phyloP scores from a whole-genome alignment of 176 grass and related monocot genomes.

The Dendrocalamus sinicus region DNA sequence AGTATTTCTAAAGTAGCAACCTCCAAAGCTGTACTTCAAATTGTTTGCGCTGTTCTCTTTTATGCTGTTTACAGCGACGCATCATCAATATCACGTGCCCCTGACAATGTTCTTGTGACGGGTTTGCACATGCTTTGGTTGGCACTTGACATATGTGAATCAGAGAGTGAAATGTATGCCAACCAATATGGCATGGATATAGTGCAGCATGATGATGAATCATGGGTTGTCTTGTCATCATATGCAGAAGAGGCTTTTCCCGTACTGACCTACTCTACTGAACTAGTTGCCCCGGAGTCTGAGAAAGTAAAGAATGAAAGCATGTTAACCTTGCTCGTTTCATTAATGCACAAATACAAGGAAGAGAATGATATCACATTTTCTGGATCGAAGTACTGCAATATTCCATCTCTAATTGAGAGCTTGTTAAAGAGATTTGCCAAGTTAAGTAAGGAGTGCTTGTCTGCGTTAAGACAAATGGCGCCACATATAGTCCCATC shows the following conservation, averaged over 20 bases:
- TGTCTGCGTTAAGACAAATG: constrained; percentile 65
- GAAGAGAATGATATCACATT: constrained; percentile 70
- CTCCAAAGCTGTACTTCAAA: constrained; percentile 75
- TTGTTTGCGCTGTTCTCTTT: constrained; percentile 81
- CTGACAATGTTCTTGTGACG: constrained; percentile 88
- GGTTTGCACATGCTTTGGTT: constrained; percentile 85
- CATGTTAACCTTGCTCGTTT: constrained; percentile 74
- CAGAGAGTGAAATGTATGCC: constrained; percentile 46
- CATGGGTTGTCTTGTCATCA: constrained; percentile 57
- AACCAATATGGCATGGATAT: constrained; percentile 51
- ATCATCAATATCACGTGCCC: constrained; percentile 63
- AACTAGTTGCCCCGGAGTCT: constrained; percentile 58
- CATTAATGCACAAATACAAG: constrained; percentile 81
- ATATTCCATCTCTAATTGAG: constrained; percentile 85
- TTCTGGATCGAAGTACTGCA: constrained; percentile 81
- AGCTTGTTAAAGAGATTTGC: constrained; percentile 85
- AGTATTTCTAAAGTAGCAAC: constrained; percentile 80
- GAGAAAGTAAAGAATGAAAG: constrained; percentile 67
- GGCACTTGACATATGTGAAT: constrained; percentile 86
- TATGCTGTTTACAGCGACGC: constrained; percentile 62
- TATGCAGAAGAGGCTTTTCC: constrained; percentile 57
- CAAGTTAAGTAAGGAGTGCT: constrained; percentile 65
- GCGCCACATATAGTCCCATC: constrained; percentile 62
- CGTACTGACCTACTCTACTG: constrained; percentile 67
- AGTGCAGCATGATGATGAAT: constrained; percentile 61